A percentile compares a stretch with the other conserved stretches of the same genome.
Evolutionary conservation across 78 protist genomes (phyloP).

Genomic region (Pelomyxa schiedti): DNA sequence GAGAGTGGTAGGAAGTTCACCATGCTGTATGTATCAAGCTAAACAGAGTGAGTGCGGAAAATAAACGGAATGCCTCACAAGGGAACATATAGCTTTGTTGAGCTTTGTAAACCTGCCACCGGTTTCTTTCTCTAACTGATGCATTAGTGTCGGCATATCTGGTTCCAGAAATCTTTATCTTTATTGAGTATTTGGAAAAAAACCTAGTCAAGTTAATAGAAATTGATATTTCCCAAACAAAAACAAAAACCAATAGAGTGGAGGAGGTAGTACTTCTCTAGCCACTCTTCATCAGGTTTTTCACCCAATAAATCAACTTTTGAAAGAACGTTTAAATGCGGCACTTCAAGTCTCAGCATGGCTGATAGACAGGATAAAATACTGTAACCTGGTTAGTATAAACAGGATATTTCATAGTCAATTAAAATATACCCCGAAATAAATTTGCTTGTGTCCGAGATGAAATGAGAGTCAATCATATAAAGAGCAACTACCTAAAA

Average conservation of each 20-base stretch:
- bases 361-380: slow-evolving; percentile 66
- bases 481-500: slow-evolving; percentile 60
- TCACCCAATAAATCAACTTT: slow-evolving; percentile 68
- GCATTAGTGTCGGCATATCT: slow-evolving; percentile 20
- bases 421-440: too few relatives aligned
- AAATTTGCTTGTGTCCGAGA: slow-evolving; percentile 44
- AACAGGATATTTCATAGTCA: too few relatives aligned
- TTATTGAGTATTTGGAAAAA: not conserved
- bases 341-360: slow-evolving; percentile 86
- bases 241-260: not conserved
- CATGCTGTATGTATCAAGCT: slow-evolving; percentile 66
- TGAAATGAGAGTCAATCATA: slow-evolving; percentile 77
- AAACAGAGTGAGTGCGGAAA: not conserved
- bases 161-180: slow-evolving; percentile 19
- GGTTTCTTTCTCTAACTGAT: slow-evolving; percentile 13
- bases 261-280: slow-evolving; percentile 24
- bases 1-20: slow-evolving; percentile 72
- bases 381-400: too few relatives aligned
- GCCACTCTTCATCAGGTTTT: not conserved
- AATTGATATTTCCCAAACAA: not conserved
- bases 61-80: slow-evolving; percentile 3
- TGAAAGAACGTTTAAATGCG: slow-evolving; percentile 85
- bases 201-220: not conserved
- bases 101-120: slow-evolving; percentile 14
- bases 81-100: slow-evolving; percentile 34